These are phyloP conservation scores for Fusarium zealandicum DNA, from an alignment of 2,329 filamentous ascomycete genomes.

Conservation along the genomic window DNA sequence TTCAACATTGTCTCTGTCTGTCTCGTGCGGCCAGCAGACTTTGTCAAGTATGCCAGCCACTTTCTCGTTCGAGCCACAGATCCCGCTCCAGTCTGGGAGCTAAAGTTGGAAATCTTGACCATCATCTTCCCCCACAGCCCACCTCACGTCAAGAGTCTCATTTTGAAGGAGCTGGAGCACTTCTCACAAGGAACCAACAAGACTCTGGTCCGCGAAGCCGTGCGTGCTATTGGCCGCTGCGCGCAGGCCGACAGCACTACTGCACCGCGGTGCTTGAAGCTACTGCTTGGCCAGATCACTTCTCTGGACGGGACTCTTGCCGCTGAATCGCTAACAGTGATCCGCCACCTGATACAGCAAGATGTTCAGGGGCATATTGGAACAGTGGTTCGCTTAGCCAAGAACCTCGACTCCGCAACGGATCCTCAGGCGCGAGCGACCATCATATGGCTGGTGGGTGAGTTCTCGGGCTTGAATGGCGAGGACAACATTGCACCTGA, in stretches of 20 bases:
- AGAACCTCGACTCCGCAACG: conserved; percentile 87
- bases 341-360: conserved; percentile 93
- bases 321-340: conserved; percentile 92
- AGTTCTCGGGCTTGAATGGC: conserved; percentile 81
- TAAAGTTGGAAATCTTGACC: conserved; percentile 91
- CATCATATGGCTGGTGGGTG: conserved; percentile 96
- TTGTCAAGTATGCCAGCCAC: conserved; percentile 86
- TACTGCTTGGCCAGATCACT: conserved; percentile 87
- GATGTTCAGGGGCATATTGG: conserved; percentile 80
- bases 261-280: conserved; percentile 78
- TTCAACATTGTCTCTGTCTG: conserved; percentile 97
- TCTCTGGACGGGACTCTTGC: conserved; percentile 87
- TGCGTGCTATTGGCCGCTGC: conserved; percentile 91
- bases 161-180: conserved; percentile 92
- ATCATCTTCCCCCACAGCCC: conserved; percentile 87
- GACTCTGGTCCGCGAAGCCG: conserved; percentile 83
- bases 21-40: conserved; percentile 75
- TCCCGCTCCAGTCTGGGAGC: conserved; percentile 80
- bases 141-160: conserved; percentile 78
- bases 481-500: conserved; percentile 93
- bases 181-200: conserved; percentile 80
- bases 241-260: conserved; percentile 78
- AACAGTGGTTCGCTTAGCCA: conserved; percentile 88
- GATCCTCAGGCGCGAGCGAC: conserved; percentile 90
- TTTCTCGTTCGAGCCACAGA: conserved; percentile 87